Base-by-base conservation (phyloP, 176 grass and related monocot genomes). In the Rhynchospora tenuis region DNA sequence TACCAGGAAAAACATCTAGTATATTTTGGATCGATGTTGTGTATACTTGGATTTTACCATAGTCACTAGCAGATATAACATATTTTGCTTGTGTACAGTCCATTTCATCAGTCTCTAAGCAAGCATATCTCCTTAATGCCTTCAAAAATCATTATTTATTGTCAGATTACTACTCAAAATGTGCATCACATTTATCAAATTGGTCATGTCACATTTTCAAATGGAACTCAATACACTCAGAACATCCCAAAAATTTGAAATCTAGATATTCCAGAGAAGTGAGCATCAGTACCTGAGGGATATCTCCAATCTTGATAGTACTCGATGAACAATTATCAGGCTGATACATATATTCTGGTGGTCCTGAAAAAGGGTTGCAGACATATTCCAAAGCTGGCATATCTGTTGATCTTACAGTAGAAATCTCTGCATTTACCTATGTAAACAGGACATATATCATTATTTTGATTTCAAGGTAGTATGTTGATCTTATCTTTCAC, bases 361-460 rank as follows among this genome's bases (percentile, higher is more conserved):
- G 91, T n/a, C 91, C 93, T 1, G 93, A 68, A 78, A 99, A 99
- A 9, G 96, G 96, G 67, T 95, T 99, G 86, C 96, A 99, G 19
- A 99, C 90, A 69, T 90, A 95, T 63, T 91, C 86, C 83, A 98
- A 78, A 67, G 84, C 94, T 84, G 94, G 78, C 2, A 81, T 1
- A 29, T 82, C 88, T 75, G 86, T 62, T 0, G 88, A 93, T 23
- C 93, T 99, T 20, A 89, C 88, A 4, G 64, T 64, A 74, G 89
- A 93, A 5, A 99, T 95, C 82, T 95, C 94, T 5, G 82, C 84
- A 73, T 93, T 99, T 71, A 99, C 93, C 91, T 94, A 58, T 69
- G 81, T 38, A 80, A 67, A 75, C 13, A 84, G 43, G 7, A 73
- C 4, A 58, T 14, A 75, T 23, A 58, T 61, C 19, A 73, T 5